These are phyloP conservation scores for Metschnikowia koreensis DNA, from an alignment of 805 yeast genomes.

Conservation along the genomic window DNA sequence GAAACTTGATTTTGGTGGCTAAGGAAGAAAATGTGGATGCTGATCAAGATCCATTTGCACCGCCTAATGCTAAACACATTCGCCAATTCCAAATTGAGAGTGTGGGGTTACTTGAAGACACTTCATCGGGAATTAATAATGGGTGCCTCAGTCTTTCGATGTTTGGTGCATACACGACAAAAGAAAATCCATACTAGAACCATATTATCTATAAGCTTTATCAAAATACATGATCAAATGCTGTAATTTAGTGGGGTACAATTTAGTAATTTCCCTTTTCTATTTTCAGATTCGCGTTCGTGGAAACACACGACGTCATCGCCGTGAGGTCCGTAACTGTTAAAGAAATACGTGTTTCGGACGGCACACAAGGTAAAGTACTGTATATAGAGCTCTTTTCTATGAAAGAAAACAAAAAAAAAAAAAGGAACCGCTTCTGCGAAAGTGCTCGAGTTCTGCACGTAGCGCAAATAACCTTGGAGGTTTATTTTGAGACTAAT, in stretches of 20 bases:
- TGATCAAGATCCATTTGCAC: slow-evolving; percentile 10
- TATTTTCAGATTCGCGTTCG: no score
- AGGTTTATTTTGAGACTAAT: background rate
- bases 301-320: no score
- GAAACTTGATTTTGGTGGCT: slow-evolving; percentile 22
- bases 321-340: no score
- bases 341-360: no score
- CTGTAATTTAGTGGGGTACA: no score
- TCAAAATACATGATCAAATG: no score
- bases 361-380: no score
- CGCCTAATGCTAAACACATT: slow-evolving; percentile 11
- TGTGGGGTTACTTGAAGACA: slow-evolving; percentile 38
- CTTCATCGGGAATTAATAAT: slow-evolving; percentile 36
- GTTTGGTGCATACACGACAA: slow-evolving; percentile 41
- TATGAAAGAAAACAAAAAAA: no score
- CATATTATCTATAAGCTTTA: no score
- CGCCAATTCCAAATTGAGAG: slow-evolving; percentile 32
- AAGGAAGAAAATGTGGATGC: slow-evolving; percentile 9
- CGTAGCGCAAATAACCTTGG: slow-evolving; percentile 6
- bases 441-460: slow-evolving; percentile 4
- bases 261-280: no score
- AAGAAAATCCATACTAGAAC: slow-evolving; percentile 33
- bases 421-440: background rate
- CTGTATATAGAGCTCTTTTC: no score
- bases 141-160: slow-evolving; percentile 43